A percentile compares a stretch with the other conserved stretches of the same genome.
Evolutionary conservation across 1,284 basidiomycete species (phyloP).

Genomic region (Naganishia albida): DNA sequence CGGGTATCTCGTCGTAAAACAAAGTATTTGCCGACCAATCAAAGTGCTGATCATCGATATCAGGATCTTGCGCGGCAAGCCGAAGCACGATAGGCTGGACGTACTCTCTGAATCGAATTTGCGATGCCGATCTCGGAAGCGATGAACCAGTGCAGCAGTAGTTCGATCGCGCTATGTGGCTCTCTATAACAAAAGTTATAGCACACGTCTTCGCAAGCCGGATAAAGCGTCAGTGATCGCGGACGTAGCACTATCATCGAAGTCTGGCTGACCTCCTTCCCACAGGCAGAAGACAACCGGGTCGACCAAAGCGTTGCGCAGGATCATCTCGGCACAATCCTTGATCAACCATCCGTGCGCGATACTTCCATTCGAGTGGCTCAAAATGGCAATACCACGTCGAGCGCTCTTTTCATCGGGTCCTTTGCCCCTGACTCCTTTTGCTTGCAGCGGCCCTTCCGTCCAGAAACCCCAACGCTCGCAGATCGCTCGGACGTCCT

Average conservation of each 20-base stretch:
- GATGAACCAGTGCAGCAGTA: conserved; percentile 82
- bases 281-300: conserved; percentile 79
- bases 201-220: conserved; percentile 66
- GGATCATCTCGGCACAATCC: conserved; percentile 66
- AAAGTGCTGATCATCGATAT: conserved; percentile 41
- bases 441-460: conserved; percentile 8
- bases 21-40: conserved; percentile 82
- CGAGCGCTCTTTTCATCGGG: conserved; percentile 31
- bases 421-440: conserved; percentile 32
- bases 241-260: neutral
- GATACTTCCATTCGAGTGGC: conserved; percentile 71
- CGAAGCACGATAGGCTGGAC: neutral
- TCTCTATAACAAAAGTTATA: conserved; percentile 80
- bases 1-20: conserved; percentile 84
- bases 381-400: conserved; percentile 71
- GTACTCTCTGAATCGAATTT: conserved; percentile 71
- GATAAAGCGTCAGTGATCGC: no score
- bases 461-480: conserved; percentile 63
- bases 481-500: conserved; percentile 64
- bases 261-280: conserved; percentile 68
- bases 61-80: neutral
- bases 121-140: conserved; percentile 80
- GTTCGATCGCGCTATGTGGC: conserved; percentile 63
- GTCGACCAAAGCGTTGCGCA: conserved; percentile 81
- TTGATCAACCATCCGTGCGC: conserved; percentile 65